Base-by-base conservation (phyloP, 1,139 yeast species). In the Saccharomyces uvarum region DNA sequence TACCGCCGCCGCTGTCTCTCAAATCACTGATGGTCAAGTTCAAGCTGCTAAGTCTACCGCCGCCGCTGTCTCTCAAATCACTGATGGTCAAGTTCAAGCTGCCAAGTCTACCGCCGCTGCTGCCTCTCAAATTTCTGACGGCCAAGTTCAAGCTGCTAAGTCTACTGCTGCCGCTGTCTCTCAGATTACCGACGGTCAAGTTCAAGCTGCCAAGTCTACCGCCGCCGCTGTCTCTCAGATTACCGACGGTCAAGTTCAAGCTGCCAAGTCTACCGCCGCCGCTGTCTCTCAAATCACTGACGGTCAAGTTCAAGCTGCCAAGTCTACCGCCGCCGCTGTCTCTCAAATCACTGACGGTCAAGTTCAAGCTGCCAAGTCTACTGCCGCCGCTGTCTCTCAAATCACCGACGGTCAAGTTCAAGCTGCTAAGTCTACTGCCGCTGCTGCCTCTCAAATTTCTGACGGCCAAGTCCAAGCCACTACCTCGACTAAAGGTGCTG, bases 61-160 rank as follows among this genome's bases (percentile, higher is more conserved):
- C 24, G 32, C 55, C 47, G 59, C 56, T 27, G 61, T 49, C 38
- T 57, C 62, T 29, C 61, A 59, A 56, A 58, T 58, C 14, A 54
- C 52, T 46, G 61, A 59, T 38, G 61, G 61, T 54, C 59, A 58
- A 51, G 31, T 56, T 28, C 58, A 58, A 49, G 59, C 59, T 33
- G 54, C 59, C 41, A 71, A 73, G 61, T 51, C 72, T 50, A 67
- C 75, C 21, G 75, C 77, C 47, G 73, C 76, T 42, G 79, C 78
- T 27, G 77, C 74, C 38, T 67, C 78, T 19, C 85, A 82, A 70
- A 78, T 80, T 54, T 73, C 75, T 58, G 83, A 80, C 24, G 56
- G 57, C 42, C 57, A 55, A 49, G 47, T 55, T 27, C 57, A 55
- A 38, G 57, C 57, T 38, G 49, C 57, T 9, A 55, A 64, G 61